phyloP scores from a whole-genome alignment of 2,329 filamentous ascomycete species.

The Alternaria infectoria region DNA sequence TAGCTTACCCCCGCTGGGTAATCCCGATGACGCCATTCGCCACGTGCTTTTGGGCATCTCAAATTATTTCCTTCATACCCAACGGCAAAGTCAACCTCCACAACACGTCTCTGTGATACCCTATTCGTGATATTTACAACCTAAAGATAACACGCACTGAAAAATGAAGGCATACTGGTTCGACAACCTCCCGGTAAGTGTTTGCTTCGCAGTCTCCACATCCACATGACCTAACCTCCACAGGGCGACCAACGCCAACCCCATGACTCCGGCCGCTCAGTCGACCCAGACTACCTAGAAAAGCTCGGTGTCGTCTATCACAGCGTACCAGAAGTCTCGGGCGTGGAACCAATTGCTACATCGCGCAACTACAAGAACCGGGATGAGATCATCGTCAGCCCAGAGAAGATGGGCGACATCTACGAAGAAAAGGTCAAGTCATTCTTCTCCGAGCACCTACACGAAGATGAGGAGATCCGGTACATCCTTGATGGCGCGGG shows the following conservation, averaged over 20 bases:
- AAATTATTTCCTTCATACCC: constrained; percentile 10
- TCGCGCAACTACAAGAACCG: constrained; percentile 90
- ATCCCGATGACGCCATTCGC: constrained; percentile 37
- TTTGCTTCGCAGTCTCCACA: background rate
- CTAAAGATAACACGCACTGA: background rate
- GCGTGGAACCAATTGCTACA: constrained; percentile 74
- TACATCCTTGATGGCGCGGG: constrained; percentile 89
- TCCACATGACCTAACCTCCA: constrained; percentile 22
- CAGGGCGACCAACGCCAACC: constrained; percentile 92
- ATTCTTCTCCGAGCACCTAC: constrained; percentile 95
- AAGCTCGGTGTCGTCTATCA: constrained; percentile 83
- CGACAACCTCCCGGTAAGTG: constrained; percentile 66
- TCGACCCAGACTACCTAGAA: constrained; percentile 70
- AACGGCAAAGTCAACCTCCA: background rate
- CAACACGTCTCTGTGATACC: background rate
- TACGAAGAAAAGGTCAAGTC: constrained; percentile 94
- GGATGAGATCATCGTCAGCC: constrained; percentile 90
- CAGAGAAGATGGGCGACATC: constrained; percentile 78
- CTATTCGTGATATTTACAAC: background rate
- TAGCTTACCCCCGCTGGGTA: constrained; percentile 26
- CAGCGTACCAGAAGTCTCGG: constrained; percentile 66
- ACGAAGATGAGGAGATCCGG: constrained; percentile 98
- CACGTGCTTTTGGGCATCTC: constrained; percentile 28
- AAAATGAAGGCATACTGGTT: constrained; percentile 74
- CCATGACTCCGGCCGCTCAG: constrained; percentile 80